A percentile compares a stretch with the other conserved stretches of the same genome.
These are phyloP conservation scores for Hexamita inflata DNA, from an alignment of 208 protist genomes.

Conservation along the genomic window DNA sequence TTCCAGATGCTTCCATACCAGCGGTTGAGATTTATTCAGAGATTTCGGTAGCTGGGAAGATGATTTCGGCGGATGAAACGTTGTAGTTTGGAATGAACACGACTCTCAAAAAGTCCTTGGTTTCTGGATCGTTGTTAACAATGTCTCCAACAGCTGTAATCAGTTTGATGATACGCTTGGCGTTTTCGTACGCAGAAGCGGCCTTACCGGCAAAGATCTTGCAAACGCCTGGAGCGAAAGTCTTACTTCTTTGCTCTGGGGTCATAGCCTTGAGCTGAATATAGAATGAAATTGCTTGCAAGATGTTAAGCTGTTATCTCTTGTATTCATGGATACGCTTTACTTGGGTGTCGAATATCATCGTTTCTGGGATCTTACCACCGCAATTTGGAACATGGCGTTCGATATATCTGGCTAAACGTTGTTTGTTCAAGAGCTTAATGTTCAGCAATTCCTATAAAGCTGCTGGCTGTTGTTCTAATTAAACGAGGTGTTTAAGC, in stretches of 20 bases:
- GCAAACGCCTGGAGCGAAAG: slow-evolving; percentile 39
- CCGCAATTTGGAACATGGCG: slow-evolving; percentile 33
- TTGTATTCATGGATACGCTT: slow-evolving; percentile 78
- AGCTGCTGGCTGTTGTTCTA: slow-evolving; percentile 41
- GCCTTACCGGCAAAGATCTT: slow-evolving; percentile 64
- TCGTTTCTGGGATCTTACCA: slow-evolving; percentile 45
- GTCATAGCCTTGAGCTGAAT: slow-evolving; percentile 48
- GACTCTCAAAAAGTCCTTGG: slow-evolving; percentile 55
- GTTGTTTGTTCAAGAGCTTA: slow-evolving; percentile 50
- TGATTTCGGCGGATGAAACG: slow-evolving; percentile 61
- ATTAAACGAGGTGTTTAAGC: slow-evolving; percentile 43
- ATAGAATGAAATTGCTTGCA: slow-evolving; percentile 55
- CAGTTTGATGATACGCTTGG: slow-evolving; percentile 66
- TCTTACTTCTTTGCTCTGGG: slow-evolving; percentile 27
- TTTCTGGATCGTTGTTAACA: slow-evolving; percentile 56
- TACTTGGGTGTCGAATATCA: slow-evolving; percentile 58
- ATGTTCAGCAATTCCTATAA: neutral
- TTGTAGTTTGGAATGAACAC: slow-evolving; percentile 69
- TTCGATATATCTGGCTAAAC: slow-evolving; percentile 51
- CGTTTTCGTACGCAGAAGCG: slow-evolving; percentile 60
- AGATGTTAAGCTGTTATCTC: slow-evolving; percentile 63
- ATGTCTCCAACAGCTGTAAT: slow-evolving; percentile 60
- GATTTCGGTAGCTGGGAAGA: slow-evolving; percentile 63
- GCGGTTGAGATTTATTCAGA: slow-evolving; percentile 67
- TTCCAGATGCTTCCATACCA: slow-evolving; percentile 55